phyloP scores from a whole-genome alignment of 1,284 basidiomycete genomes.

The Cryptococcus sp. region DNA sequence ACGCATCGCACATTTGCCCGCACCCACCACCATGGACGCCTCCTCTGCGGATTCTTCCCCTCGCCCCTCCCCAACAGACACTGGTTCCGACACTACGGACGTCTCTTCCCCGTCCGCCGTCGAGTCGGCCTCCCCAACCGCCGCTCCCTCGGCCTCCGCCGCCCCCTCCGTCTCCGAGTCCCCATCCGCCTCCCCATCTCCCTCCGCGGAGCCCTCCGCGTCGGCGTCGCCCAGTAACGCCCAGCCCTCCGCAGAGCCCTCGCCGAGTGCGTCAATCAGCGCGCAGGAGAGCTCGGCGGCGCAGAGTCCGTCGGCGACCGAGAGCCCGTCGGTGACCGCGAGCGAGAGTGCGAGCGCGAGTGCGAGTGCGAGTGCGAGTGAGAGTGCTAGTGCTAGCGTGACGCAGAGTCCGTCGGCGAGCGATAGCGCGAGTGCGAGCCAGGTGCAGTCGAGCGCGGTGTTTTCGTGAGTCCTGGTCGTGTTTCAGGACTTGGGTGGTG shows the following conservation, averaged over 20 bases:
- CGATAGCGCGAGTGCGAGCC: not conserved
- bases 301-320: conserved; percentile 1
- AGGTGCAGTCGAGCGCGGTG: not conserved
- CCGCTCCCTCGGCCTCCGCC: conserved; percentile 1
- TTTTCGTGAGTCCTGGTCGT: too few relatives aligned
- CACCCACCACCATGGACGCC: too few relatives aligned
- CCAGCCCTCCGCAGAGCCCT: conserved; percentile 7
- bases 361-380: conserved; percentile 6
- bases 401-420: conserved; percentile 2
- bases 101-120: conserved; percentile 1
- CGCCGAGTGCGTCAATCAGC: conserved; percentile 4
- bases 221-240: conserved; percentile 4
- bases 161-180: conserved; percentile 1
- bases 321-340: not conserved
- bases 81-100: not conserved
- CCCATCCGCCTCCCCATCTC: conserved; percentile 4
- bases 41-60: not conserved
- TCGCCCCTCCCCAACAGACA: not conserved
- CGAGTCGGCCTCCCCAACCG: conserved; percentile 1
- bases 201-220: too few relatives aligned
- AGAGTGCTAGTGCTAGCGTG: not conserved
- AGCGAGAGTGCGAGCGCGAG: conserved; percentile 1
- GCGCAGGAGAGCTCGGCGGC: not conserved
- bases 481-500: too few relatives aligned
- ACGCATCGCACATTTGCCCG: too few relatives aligned